Percentiles rank a stretch among this genome's conserved stretches.
phyloP scores from a whole-genome alignment of 2,329 filamentous ascomycete genomes.

The Mariannaea elegans region DNA sequence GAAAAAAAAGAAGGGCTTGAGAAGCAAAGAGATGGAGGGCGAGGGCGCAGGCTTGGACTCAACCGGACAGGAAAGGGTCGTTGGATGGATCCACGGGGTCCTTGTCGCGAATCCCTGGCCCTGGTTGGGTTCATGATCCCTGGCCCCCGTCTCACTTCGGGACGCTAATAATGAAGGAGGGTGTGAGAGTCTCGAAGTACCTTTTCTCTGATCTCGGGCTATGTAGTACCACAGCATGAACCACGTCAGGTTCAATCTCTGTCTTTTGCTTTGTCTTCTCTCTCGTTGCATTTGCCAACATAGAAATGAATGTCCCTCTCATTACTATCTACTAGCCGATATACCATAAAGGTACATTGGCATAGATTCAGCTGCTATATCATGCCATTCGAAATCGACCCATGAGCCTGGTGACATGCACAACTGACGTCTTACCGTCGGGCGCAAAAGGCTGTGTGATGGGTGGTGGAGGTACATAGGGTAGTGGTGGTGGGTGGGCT shows the following conservation, averaged over 20 bases:
- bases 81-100: conserved; percentile 28
- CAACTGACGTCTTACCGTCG: conserved; percentile 12
- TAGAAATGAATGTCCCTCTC: too few species aligned
- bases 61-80: conserved; percentile 6
- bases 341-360: too few species aligned
- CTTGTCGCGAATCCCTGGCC: conserved; percentile 24
- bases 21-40: background rate
- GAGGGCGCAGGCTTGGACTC: conserved; percentile 13
- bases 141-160: conserved; percentile 25
- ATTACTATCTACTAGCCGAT: too few species aligned
- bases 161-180: conserved; percentile 12
- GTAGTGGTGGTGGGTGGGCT: conserved; percentile 27
- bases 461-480: conserved; percentile 20
- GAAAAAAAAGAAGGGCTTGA: background rate
- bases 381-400: conserved; percentile 13
- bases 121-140: conserved; percentile 16
- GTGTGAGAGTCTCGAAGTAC: conserved; percentile 4
- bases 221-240: background rate
- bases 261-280: too few species aligned
- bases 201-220: conserved; percentile 14
- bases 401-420: conserved; percentile 10
- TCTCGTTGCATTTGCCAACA: too few species aligned
- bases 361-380: background rate
- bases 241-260: too few species aligned
- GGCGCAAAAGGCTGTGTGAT: conserved; percentile 14